Evolutionary conservation across 371 early-diverging fungal genomes (phyloP).

Genomic region (Lichtheimia hyalospora): DNA sequence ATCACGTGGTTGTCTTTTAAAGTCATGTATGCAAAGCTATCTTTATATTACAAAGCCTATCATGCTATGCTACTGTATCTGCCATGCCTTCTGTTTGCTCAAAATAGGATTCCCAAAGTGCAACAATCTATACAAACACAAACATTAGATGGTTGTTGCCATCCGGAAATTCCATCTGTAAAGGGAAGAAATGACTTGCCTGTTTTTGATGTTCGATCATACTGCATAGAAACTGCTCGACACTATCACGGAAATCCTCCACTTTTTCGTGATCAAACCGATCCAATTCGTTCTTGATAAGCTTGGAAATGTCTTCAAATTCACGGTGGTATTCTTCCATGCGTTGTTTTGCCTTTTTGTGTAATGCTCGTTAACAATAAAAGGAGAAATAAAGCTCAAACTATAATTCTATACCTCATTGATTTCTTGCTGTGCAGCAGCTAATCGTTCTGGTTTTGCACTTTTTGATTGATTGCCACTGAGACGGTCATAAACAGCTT

Average conservation of each 20-base stretch:
- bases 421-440: slow-evolving; percentile 65
- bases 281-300: slow-evolving; percentile 77
- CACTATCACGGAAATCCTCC: slow-evolving; percentile 75
- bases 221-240: slow-evolving; percentile 72
- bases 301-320: slow-evolving; percentile 72
- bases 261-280: slow-evolving; percentile 87
- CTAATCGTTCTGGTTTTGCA: slow-evolving; percentile 62
- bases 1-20: slow-evolving; percentile 1
- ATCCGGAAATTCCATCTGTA: neutral
- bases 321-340: slow-evolving; percentile 57
- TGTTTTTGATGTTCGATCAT: slow-evolving; percentile 86
- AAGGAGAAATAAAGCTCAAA: no score
- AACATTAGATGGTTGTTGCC: neutral
- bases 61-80: slow-evolving; percentile 13
- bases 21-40: neutral
- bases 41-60: neutral
- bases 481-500: slow-evolving; percentile 57
- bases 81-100: slow-evolving; percentile 43
- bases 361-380: neutral
- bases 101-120: slow-evolving; percentile 73
- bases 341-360: slow-evolving; percentile 51
- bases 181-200: slow-evolving; percentile 35
- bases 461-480: slow-evolving; percentile 53
- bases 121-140: slow-evolving; percentile 37
- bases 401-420: slow-evolving; percentile 48